Conservation (phyloP, 441 rosid genomes). For the Hura crepitans region DNA sequence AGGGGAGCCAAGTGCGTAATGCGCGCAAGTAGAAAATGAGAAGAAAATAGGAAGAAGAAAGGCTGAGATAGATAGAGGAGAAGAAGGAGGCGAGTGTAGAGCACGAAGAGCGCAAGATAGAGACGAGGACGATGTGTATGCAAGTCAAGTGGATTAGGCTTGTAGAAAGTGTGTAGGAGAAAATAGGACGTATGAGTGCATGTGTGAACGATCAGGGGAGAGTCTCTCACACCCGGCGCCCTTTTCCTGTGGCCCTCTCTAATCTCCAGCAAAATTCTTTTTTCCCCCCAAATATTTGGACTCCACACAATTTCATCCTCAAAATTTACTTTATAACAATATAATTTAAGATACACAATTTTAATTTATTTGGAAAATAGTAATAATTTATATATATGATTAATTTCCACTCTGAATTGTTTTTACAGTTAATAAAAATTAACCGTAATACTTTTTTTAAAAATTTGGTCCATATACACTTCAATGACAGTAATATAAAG, state of each 20-base stretch:
- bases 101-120: not conserved
- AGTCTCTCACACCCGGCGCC: slow-evolving; percentile 2
- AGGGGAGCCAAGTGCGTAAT: slow-evolving; percentile 1
- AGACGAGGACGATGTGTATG: too few species aligned
- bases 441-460: too few species aligned
- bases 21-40: not conserved
- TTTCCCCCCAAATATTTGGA: not conserved
- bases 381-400: too few species aligned
- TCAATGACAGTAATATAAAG: too few species aligned
- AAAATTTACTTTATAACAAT: too few species aligned
- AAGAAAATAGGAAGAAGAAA: not conserved
- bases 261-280: not conserved
- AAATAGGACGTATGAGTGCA: slow-evolving; percentile 16
- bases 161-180: not conserved
- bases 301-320: not conserved
- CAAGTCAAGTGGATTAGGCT: not conserved
- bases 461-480: too few species aligned
- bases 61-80: not conserved
- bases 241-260: not conserved
- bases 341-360: too few species aligned
- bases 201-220: slow-evolving; percentile 15
- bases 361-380: too few species aligned
- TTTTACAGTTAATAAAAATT: too few species aligned
- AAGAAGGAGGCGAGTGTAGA: too few species aligned
- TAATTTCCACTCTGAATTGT: too few species aligned